phyloP scores from a whole-genome alignment of 768 basidiomycete species.

The Leccinellum albellum region DNA sequence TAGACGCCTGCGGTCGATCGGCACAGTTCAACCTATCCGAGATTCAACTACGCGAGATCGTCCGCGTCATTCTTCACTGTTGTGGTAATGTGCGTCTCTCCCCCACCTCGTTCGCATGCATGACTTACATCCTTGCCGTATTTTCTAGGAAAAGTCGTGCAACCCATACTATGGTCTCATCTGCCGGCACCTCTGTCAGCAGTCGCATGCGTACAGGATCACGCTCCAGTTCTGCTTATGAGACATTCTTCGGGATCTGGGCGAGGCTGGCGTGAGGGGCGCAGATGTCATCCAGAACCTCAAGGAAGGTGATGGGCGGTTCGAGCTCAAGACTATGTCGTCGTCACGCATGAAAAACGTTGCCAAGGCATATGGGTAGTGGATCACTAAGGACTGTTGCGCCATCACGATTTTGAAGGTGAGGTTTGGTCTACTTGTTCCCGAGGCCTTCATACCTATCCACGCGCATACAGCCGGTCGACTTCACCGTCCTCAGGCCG shows the following conservation, averaged over 20 bases:
- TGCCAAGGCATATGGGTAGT: conserved; percentile 88
- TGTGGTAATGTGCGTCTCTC: conserved; percentile 73
- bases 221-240: conserved; percentile 94
- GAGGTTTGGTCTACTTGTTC: neutral
- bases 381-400: conserved; percentile 81
- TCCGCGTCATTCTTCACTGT: conserved; percentile 91
- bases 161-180: conserved; percentile 96
- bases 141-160: conserved; percentile 71
- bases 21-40: conserved; percentile 80
- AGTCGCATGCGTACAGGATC: conserved; percentile 81
- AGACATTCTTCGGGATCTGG: conserved; percentile 93
- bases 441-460: neutral
- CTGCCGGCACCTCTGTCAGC: conserved; percentile 73
- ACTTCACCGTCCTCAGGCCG: conserved; percentile 72
- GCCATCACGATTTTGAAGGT: conserved; percentile 84
- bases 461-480: conserved; percentile 62
- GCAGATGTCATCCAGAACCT: conserved; percentile 66
- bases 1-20: conserved; percentile 93
- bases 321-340: conserved; percentile 52
- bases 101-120: neutral
- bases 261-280: conserved; percentile 79
- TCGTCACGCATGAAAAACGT: conserved; percentile 61
- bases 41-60: conserved; percentile 89
- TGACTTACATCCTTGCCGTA: neutral
- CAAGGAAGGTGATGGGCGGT: conserved; percentile 40